Percentiles rank a stretch among this genome's conserved stretches.
Conservation (phyloP, 371 early-diverging fungal species). For the Syncephalastrum contaminatum region DNA sequence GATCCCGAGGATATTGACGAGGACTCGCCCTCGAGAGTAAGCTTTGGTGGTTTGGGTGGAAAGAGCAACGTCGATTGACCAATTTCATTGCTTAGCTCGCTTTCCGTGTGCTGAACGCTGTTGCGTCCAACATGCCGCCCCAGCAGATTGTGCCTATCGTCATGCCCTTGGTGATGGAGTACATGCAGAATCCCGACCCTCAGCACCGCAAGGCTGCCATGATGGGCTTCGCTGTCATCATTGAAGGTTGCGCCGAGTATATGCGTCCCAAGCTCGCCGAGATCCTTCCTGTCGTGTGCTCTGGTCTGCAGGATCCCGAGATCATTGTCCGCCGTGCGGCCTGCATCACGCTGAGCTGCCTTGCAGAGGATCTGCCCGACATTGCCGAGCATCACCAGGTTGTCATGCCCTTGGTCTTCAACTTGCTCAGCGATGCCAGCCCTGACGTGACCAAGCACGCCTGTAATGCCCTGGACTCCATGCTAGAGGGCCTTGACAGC, state of each 20-base stretch:
- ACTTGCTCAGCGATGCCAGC: conserved; percentile 70
- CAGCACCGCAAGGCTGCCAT: conserved; percentile 79
- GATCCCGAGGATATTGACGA: conserved; percentile 82
- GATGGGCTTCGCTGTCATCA: conserved; percentile 78
- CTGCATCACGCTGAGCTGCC: conserved; percentile 79
- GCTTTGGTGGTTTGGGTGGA: not conserved
- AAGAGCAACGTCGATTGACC: not conserved
- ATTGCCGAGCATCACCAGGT: conserved; percentile 74
- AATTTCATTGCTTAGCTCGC: conserved; percentile 36
- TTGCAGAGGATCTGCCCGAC: conserved; percentile 81
- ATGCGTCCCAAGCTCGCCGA: conserved; percentile 71
- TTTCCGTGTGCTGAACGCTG: conserved; percentile 66
- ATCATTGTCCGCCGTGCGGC: conserved; percentile 78
- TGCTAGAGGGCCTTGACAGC: conserved; percentile 76
- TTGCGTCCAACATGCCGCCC: conserved; percentile 81
- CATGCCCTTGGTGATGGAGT: conserved; percentile 65
- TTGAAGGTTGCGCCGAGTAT: conserved; percentile 86
- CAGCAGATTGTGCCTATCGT: conserved; percentile 83
- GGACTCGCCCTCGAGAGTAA: conserved; percentile 66
- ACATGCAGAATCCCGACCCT: conserved; percentile 71
- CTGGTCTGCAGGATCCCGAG: conserved; percentile 78
- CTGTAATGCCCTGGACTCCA: conserved; percentile 79
- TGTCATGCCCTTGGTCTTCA: conserved; percentile 78
- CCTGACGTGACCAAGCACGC: conserved; percentile 72
- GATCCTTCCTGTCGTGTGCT: conserved; percentile 67